Conservation (phyloP, 805 yeast species). For the Tetrapisispora arboricola region DNA sequence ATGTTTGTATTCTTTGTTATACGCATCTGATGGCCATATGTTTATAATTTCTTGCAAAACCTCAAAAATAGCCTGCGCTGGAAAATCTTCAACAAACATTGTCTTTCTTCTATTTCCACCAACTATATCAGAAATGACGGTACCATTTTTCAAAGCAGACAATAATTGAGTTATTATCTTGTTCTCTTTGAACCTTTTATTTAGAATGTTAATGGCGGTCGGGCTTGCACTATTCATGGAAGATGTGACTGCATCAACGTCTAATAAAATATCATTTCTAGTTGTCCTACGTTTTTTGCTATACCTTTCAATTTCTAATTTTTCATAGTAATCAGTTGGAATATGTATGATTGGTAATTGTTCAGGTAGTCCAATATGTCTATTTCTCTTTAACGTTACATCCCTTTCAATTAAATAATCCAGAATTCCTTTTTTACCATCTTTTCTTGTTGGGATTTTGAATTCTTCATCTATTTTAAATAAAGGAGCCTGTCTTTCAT, state of each 20-base stretch:
- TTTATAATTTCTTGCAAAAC: constrained; percentile 27
- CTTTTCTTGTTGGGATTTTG: constrained; percentile 37
- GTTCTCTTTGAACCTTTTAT: constrained; percentile 26
- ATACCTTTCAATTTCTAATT: constrained; percentile 11
- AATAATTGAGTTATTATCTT: constrained; percentile 30
- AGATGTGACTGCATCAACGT: constrained; percentile 8
- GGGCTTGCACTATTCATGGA: constrained; percentile 3
- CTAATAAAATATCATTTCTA: constrained; percentile 17
- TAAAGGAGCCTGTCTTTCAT: constrained; percentile 37
- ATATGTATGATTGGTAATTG: constrained; percentile 21
- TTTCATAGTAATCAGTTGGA: constrained; percentile 20
- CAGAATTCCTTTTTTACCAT: constrained; percentile 37
- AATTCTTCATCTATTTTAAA: constrained; percentile 33
- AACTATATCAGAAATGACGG: constrained; percentile 29
- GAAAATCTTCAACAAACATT: constrained; percentile 32
- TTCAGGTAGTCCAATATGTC: constrained; percentile 27
- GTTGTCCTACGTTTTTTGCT: constrained; percentile 12
- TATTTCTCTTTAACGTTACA: constrained; percentile 24
- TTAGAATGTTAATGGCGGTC: constrained; percentile 25
- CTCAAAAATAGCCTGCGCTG: constrained; percentile 18
- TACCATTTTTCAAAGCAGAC: constrained; percentile 32
- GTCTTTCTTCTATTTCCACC: constrained; percentile 21
- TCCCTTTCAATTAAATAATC: constrained; percentile 28
- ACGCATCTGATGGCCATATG: constrained; percentile 30
- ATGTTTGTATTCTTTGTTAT: constrained; percentile 35